Base-by-base conservation (phyloP, 805 yeast species). In the Torulaspora delbrueckii region DNA sequence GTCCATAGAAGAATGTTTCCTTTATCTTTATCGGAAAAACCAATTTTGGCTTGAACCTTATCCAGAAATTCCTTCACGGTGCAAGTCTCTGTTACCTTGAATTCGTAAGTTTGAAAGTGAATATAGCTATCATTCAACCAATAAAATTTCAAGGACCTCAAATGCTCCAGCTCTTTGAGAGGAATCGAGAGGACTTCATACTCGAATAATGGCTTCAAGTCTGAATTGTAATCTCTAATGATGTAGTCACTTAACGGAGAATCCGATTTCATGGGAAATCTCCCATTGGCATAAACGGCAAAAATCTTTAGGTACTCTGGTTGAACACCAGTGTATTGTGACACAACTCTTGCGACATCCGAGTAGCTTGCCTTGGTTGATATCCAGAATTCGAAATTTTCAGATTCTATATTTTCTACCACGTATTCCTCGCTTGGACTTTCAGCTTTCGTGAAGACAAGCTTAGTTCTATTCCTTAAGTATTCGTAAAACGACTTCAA, bases 111-210 rank as follows among this genome's bases (percentile, higher is more conserved):
- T 50, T 82, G 89, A 53, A 74, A 86, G 53, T 83, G 84, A 39
- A 85, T 73, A 37, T 86, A 75, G 8, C 86, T 86, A 36, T 79
- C 79, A 1, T 82, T 78, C 34, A 90, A 69, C 91, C 95, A 88
- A 43, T 74, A 73, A 16, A 91, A 71, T 42, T 74, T 78, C 34
- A 90, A 66, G 4, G 79, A 65, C 47, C 78, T 78, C 81, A 87
- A 76, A 51, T 76, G 80, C 64, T 93, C 99, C 56, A 84, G 76
- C 51, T 88, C 95, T 28, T 71, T 74, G 43, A 91, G 69, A 1
- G 90, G 79, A 36, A 89, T 80, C 37, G 80, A 84, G 57, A 93
- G 72, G 1, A 84, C 66, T 58, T 91, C 96, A 61, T 85, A 91
- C 53, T 82, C 82, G 47, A 91, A 76, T 1, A 71, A 57, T 4